These are phyloP conservation scores for Parietichytrium sp. DNA, from an alignment of 108 stramenopile species.

Conservation along the genomic window DNA sequence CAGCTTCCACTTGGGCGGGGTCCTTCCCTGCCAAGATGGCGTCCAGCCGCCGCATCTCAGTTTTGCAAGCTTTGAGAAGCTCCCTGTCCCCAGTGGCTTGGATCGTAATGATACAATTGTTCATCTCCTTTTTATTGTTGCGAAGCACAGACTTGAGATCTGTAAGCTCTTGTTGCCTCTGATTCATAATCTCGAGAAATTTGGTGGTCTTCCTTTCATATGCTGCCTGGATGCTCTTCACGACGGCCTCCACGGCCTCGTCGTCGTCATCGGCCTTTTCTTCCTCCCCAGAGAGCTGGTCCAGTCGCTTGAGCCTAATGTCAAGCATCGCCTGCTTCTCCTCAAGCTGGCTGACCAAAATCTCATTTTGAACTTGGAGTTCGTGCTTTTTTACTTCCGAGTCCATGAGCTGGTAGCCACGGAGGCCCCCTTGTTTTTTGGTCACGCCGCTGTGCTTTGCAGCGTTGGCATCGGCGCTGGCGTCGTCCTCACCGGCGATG, in stretches of 20 bases:
- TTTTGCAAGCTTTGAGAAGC: too few relatives aligned
- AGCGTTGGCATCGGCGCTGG: neutral
- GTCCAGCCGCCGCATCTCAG: too few relatives aligned
- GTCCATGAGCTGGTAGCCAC: neutral
- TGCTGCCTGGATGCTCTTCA: too few relatives aligned
- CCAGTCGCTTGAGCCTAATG: neutral
- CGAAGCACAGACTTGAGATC: too few relatives aligned
- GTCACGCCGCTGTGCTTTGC: neutral
- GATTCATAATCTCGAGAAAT: too few relatives aligned
- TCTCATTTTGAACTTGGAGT: neutral
- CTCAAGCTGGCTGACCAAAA: neutral
- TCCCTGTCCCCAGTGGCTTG: too few relatives aligned
- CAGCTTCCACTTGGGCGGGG: too few relatives aligned
- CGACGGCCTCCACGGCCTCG: neutral
- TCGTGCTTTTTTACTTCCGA: neutral
- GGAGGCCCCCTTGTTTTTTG: neutral
- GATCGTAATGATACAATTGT: too few relatives aligned
- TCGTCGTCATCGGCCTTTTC: neutral
- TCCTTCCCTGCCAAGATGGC: too few relatives aligned
- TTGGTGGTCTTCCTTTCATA: too few relatives aligned
- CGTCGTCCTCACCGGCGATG: neutral
- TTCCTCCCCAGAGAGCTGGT: neutral
- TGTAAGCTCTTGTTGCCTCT: too few relatives aligned
- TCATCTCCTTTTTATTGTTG: too few relatives aligned
- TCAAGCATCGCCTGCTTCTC: neutral